Base-by-base conservation (phyloP, 768 basidiomycete genomes). In the Agaricus sinodeliciosus region DNA sequence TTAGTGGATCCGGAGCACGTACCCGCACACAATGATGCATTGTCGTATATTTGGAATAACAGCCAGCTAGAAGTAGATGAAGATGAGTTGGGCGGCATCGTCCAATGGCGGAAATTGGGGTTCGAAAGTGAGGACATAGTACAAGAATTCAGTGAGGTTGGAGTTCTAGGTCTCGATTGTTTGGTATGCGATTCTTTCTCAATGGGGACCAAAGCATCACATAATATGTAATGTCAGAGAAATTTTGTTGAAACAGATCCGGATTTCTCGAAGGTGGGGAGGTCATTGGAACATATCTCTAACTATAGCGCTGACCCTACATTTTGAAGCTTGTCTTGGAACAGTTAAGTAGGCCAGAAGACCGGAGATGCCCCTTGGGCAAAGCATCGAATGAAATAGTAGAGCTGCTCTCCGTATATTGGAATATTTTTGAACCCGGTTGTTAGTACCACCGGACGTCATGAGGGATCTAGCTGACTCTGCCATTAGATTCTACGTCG, bases 381-480 rank as follows among this genome's bases (percentile, higher is more conserved):
- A 84, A 78, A 59, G 89, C 86, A 15, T 94, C 91, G 1, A 90
- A 89, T 55, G 88, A 93, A 59, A 81, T 92, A 7, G 87, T 92
- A 4, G 90, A 89, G 59, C 71, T 93, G 36, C 72, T 95, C 28
- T 84, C 87, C 3, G 87, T 92, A 47, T 82, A 92, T 63, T 94
- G 90, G 87, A 79, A 79, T 16, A 86, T 93, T 57, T 87, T 87
- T 62, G 88, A 86, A 12, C 88, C 90, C 27, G 88, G 89, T 42
- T 93, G 90, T 91, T 58, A 41, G 80, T 79, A 34, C 49, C 36
- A 43, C 16, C 36, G 48, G 58, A 9, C 59, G 51, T 42, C 49
- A 36, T 9, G 31, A 15, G 49, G 8, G 43, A 34, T 46, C 62
- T 34, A 19, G 26, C 44, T n/a, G 58, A 22, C 37, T 43, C 51